Percentiles rank a stretch among this genome's conserved stretches.
Evolutionary conservation across 192 early-diverging fungal genomes (phyloP).

Genomic region (Podila epigama): DNA sequence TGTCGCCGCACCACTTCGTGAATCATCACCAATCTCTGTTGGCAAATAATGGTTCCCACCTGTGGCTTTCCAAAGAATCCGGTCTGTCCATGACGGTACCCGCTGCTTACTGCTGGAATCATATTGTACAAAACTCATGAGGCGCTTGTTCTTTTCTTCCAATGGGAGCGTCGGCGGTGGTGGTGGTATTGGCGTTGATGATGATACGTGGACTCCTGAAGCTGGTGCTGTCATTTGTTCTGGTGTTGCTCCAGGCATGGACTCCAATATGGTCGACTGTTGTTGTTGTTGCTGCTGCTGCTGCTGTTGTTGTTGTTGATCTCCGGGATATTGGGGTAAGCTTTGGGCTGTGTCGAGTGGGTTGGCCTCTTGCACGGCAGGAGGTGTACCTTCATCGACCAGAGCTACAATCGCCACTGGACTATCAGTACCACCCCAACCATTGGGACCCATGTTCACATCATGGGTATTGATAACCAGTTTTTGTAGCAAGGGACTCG

Average conservation of each 20-base stretch:
- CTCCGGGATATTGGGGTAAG: too few relatives aligned
- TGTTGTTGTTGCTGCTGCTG: too few relatives aligned
- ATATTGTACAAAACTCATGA: slow-evolving; percentile 16
- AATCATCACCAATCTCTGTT: slow-evolving; percentile 33
- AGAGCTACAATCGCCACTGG: neutral
- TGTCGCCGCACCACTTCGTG: neutral
- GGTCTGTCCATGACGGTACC: slow-evolving; percentile 58
- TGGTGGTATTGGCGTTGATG: too few relatives aligned
- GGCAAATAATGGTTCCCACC: slow-evolving; percentile 39
- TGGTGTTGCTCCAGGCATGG: too few relatives aligned
- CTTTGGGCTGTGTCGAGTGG: too few relatives aligned
- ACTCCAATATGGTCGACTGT: too few relatives aligned
- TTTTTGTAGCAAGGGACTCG: neutral
- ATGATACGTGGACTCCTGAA: too few relatives aligned
- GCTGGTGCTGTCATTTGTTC: too few relatives aligned
- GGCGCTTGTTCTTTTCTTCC: neutral
- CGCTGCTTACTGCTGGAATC: slow-evolving; percentile 56
- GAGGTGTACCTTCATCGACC: too few relatives aligned
- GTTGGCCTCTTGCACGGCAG: too few relatives aligned
- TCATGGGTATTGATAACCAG: neutral
- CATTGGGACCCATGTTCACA: too few relatives aligned
- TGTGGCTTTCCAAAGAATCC: slow-evolving; percentile 54
- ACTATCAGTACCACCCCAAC: neutral
- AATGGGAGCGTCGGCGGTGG: too few relatives aligned
- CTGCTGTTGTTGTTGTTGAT: slow-evolving; percentile 3